Evolutionary conservation across 2,329 filamentous ascomycete species (phyloP).

Genomic region (Phaeosphaeriaceae sp.): DNA sequence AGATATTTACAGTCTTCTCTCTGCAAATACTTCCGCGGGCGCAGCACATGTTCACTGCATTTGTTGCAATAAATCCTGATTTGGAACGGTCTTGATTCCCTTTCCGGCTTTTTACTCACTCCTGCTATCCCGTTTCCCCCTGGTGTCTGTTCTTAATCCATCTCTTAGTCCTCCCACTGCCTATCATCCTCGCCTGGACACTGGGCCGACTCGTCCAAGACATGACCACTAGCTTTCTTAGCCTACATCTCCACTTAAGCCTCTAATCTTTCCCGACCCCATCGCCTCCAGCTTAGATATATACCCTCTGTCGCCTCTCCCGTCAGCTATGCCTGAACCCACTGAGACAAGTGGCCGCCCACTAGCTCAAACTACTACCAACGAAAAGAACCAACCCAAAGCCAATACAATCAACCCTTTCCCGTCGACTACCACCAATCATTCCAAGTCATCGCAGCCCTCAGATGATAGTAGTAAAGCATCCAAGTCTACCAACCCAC

Average conservation of each 20-base stretch:
- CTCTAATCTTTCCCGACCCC: conserved; percentile 40
- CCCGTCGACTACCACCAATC: conserved; percentile 24
- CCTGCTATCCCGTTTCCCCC: conserved; percentile 32
- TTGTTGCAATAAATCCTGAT: conserved; percentile 39
- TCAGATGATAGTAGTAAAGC: conserved; percentile 34
- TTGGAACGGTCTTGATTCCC: conserved; percentile 42
- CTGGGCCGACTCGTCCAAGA: conserved; percentile 35
- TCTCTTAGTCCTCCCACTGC: conserved; percentile 34
- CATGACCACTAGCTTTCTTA: conserved; percentile 37
- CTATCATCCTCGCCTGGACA: conserved; percentile 36
- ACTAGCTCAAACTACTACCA: conserved; percentile 32
- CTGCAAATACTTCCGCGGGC: conserved; percentile 36
- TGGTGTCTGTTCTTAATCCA: conserved; percentile 39
- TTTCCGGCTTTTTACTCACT: conserved; percentile 32
- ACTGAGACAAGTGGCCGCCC: conserved; percentile 42
- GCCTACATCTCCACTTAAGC: conserved; percentile 39
- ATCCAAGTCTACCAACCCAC: conserved; percentile 31
- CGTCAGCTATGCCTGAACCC: conserved; percentile 41
- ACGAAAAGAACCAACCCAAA: conserved; percentile 29
- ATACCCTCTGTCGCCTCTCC: conserved; percentile 37
- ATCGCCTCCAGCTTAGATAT: conserved; percentile 35
- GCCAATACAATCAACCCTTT: conserved; percentile 19
- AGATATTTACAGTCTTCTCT: conserved; percentile 46
- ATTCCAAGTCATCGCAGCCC: conserved; percentile 30
- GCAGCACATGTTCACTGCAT: conserved; percentile 39